A percentile compares a stretch with the other conserved stretches of the same genome.
These are phyloP conservation scores for Phytopythium boreale DNA, from an alignment of 352 stramenopile genomes.

Conservation along the genomic window DNA sequence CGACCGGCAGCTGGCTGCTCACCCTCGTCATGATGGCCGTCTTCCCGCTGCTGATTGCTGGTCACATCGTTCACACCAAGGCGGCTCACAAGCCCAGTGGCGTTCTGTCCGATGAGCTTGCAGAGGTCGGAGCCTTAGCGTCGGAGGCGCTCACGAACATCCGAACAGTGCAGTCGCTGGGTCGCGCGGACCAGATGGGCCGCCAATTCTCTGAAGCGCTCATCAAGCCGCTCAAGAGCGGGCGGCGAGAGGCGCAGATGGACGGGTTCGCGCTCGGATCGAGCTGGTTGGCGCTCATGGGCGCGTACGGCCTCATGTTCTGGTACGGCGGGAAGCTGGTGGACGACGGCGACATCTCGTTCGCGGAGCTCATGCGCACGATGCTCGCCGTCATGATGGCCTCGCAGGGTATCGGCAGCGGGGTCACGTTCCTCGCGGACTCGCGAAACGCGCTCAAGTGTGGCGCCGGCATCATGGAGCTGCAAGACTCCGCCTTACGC, in stretches of 20 bases:
- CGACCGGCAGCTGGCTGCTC: constrained; percentile 46
- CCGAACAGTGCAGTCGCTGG: constrained; percentile 33
- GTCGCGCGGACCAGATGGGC: constrained; percentile 10
- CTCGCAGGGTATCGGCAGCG: constrained; percentile 25
- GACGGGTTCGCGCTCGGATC: constrained; percentile 54
- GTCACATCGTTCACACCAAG: constrained; percentile 28
- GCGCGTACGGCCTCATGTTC: constrained; percentile 45
- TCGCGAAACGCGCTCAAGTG: constrained; percentile 30
- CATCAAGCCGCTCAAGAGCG: constrained; percentile 16
- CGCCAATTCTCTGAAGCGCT: constrained; percentile 19
- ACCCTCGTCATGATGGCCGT: constrained; percentile 53
- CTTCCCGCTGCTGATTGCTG: constrained; percentile 52
- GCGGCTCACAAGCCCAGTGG: constrained; percentile 6
- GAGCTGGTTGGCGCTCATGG: constrained; percentile 47
- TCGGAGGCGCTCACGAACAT: constrained; percentile 42
- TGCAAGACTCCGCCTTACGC: neutral
- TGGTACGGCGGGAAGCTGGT: constrained; percentile 54
- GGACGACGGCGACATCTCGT: constrained; percentile 29
- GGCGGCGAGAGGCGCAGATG: constrained; percentile 18
- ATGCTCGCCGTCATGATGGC: constrained; percentile 53
- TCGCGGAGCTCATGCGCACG: constrained; percentile 40
- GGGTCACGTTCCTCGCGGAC: constrained; percentile 22
- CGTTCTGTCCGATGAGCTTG: constrained; percentile 17
- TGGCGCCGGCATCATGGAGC: neutral
- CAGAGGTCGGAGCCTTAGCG: constrained; percentile 28